A percentile compares a stretch with the other conserved stretches of the same genome.
phyloP scores from a whole-genome alignment of 2,329 filamentous ascomycete species.

The Fusarium nodosum region DNA sequence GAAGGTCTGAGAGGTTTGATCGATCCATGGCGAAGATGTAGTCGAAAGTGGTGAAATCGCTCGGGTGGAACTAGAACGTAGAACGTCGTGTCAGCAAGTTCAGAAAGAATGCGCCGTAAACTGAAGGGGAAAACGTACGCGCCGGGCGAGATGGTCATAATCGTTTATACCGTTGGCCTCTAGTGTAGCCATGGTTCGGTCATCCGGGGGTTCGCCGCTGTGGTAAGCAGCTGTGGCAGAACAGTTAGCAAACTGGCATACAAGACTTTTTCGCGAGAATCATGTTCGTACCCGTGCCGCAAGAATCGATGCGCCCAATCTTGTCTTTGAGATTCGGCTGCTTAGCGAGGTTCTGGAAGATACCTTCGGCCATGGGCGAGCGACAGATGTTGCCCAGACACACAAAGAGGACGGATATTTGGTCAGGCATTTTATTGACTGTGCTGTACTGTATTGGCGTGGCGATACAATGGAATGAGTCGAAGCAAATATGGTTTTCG shows the following conservation, averaged over 20 bases:
- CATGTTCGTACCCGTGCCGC: constrained; percentile 76
- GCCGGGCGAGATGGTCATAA: constrained; percentile 82
- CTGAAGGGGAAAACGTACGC: constrained; percentile 64
- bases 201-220: constrained; percentile 79
- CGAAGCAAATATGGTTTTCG: constrained; percentile 4
- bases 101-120: background rate
- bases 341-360: constrained; percentile 80
- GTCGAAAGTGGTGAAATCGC: constrained; percentile 88
- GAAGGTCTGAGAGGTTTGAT: constrained; percentile 80
- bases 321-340: constrained; percentile 70
- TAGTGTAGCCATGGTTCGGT: constrained; percentile 85
- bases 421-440: constrained; percentile 54
- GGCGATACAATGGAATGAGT: background rate
- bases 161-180: constrained; percentile 78
- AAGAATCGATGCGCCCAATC: constrained; percentile 83
- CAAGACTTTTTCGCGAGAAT: background rate
- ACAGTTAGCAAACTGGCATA: constrained; percentile 17
- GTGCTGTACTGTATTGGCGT: constrained; percentile 16
- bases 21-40: constrained; percentile 97
- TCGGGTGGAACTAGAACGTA: constrained; percentile 62
- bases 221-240: constrained; percentile 80
- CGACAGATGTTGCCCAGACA: constrained; percentile 97
- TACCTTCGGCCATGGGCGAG: constrained; percentile 95
- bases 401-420: constrained; percentile 87
- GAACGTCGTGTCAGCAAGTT: constrained; percentile 18